Evolutionary conservation across 2,329 filamentous ascomycete genomes (phyloP), one percentile per base, ranked within the genome.

Genomic region (Monilinia fructigena): DNA sequence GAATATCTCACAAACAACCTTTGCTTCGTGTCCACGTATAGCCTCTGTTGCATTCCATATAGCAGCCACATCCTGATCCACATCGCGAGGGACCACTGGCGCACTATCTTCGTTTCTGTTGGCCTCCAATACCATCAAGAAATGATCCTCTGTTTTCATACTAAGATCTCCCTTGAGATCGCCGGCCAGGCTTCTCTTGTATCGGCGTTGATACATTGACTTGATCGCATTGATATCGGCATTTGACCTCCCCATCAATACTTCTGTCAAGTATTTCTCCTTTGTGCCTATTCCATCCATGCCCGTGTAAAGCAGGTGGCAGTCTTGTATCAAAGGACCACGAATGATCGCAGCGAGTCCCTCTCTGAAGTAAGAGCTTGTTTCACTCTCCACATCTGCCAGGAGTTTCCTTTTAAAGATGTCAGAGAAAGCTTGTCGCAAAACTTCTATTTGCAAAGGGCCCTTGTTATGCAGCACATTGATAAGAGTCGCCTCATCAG

Each of bases 191-290:
- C 83, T 82, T 26, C 83, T 83, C 48, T 82, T 81, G 80, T 89
- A 93, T 0, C 84, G 86, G 20, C 84, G 83, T 55, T 88, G 83
- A 76, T 96, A 98, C 23, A 87, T 85, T 56, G 82, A 78, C 80
- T 96, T 96, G 82, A 99, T 97, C 50, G 91, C 92, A 64, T 86
- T 84, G 50, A 99, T 82, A 73, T 98, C 94, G 45, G 93, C 92
- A 74, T 98, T 98, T 47, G 88, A 90, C 47, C 94, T 86, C 11
- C 88, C 84, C 4, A 97, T 85, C 2, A 98, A 83, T 7, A 97
- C 84, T 72, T 98, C 94, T 76, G 97, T 95, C 60, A 99, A 82
- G 1, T 95, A 82, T 65, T 82, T 81, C 75, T 98, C 94, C 73
- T 96, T 96, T 0, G 94, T 98, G 10, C 95, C 95, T 0, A 86